Base-by-base conservation (phyloP, 768 basidiomycete genomes). In the Phylloporus sp. region DNA sequence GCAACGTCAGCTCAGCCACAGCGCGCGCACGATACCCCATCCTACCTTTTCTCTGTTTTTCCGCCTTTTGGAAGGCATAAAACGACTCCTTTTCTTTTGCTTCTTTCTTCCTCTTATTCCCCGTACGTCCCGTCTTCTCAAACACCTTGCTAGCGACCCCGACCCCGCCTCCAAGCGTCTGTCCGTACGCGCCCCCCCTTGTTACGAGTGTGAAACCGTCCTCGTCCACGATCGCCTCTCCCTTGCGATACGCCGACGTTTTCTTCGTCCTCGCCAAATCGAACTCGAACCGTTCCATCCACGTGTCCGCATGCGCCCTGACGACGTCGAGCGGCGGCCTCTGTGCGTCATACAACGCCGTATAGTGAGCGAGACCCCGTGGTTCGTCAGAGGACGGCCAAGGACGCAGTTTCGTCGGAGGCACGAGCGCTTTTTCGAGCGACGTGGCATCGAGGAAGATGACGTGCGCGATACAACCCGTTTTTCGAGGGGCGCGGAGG, bases 141-240 rank as follows among this genome's bases (percentile, higher is more conserved):
- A 72, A 83, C 58, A 70, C 69, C 64, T 86, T 88, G 63, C 71
- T 77, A 9, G 80, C 81, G 8, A 84, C 77, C 2, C 71, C 75
- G 28, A 79, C 74, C 1, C 90, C 91, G 13, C 91, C 90, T 23
- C 92, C 92, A 5, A 92, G 71, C 1, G 89, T 89, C 60, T 90
- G 75, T 5, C 93, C 92, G 57, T 93, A 93, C 18, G 86, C 84
- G 11, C 93, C 93, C 5, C 91, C 90, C 29, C 93, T 77, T n/a
- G 85, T 88, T 28, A 97, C 93, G 11, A 97, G 78, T 10, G 91
- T 95, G 64, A 95, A 97, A 3, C 93, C 93, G 51, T 97, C 93
- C 49, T 88, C 91, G 63, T 97, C 93, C 34, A 95, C 87, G 46
- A 95, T 75, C 6, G 87, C 90, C 58, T 91, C 90, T 18, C 90